These are phyloP conservation scores for Tritrichomonas foetus DNA, from an alignment of 208 protist species.

Conservation along the genomic window DNA sequence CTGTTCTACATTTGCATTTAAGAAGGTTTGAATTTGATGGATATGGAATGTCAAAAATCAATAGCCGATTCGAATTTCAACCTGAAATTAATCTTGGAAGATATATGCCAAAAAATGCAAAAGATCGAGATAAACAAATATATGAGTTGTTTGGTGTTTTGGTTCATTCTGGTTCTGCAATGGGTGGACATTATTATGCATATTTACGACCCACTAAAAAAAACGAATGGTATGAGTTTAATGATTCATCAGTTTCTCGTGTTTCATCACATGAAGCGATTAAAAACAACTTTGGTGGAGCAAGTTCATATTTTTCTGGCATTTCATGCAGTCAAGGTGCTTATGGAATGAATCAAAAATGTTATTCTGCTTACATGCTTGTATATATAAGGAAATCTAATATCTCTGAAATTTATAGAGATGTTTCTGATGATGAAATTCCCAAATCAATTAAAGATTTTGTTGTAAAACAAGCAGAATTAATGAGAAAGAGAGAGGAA, in stretches of 20 bases:
- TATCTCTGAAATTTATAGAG: neutral
- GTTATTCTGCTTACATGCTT: neutral
- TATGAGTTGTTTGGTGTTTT: neutral
- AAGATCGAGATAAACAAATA: neutral
- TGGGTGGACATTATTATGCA: neutral
- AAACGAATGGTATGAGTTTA: neutral
- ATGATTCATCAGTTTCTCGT: neutral
- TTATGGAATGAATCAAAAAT: no score
- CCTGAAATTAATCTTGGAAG: neutral
- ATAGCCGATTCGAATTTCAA: constrained; percentile 35
- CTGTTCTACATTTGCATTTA: constrained; percentile 72
- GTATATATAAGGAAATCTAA: neutral
- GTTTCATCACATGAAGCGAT: neutral
- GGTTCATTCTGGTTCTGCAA: neutral
- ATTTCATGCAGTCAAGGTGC: no score
- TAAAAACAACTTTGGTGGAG: neutral
- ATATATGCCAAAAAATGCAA: neutral
- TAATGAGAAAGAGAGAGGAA: neutral
- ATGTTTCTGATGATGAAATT: neutral
- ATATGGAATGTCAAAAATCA: constrained; percentile 65
- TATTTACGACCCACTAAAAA: neutral
- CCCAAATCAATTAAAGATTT: neutral
- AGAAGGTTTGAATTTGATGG: constrained; percentile 77
- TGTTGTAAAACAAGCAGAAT: neutral
- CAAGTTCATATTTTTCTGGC: no score